Evolutionary conservation across 1,284 basidiomycete genomes (phyloP), one percentile per base, ranked within the genome.

Genomic region (Pyrrhoderma noxium): DNA sequence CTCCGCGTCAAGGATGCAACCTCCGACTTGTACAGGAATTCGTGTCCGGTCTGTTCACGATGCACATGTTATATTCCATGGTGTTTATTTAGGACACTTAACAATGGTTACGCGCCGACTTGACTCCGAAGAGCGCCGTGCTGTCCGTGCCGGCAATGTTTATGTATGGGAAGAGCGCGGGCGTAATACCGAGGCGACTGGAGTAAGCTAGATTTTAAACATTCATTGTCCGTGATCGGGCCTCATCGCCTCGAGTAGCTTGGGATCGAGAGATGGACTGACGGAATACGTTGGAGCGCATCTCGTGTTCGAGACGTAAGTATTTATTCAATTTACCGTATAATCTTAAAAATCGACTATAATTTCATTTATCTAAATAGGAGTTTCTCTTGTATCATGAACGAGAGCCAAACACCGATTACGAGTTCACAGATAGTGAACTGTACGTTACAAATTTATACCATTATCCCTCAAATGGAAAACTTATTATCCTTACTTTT

Each of bases 261-360:
- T 52, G 83, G 82, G 36, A 86, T 89, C 38, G 84, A 87, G 63
- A 74, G 85, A 45, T 88, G 80, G 71, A 74, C 72, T 22, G 72
- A 74, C 47, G 71, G 72, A 8, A 67, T 69, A 40, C 65, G 67
- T 55, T 89, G 86, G 86, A 84, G 85, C 0, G 84, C 84, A 11
- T 85, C 82, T 60, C 76, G 84, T 47, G 83, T 86, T 41, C 76
- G 79, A 67, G 83, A 87, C 59, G 86, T 86, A 62, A 67, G 78
- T 40, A 4, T 5, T 40, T n/a, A n/a, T 22, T 22, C 21, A 8
- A 14, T 7, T n/a, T n/a, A 16, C 38, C 38, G 8, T 40, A 4
- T 5, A 51, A 48, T 41, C 46, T 46, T 16, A 22, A n/a, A 22
- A 23, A 9, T 22, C 14, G 35, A 23, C 35, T 19, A 37, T 38